Percentiles rank a stretch among this genome's conserved stretches.
phyloP scores from a whole-genome alignment of 768 basidiomycete genomes.

The Tulasnella sp. region DNA sequence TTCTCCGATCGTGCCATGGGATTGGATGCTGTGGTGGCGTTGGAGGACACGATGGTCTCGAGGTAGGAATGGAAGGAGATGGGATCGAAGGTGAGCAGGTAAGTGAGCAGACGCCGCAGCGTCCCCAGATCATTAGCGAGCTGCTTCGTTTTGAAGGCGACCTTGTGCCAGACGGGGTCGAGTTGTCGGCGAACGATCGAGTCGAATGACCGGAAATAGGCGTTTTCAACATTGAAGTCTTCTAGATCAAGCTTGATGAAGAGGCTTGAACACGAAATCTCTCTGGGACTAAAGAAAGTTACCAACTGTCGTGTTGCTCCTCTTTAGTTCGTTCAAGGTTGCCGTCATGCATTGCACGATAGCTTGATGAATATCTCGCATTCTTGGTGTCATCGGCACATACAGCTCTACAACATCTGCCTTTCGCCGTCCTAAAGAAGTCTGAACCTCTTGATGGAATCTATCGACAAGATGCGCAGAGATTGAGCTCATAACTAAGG shows the following conservation, averaged over 20 bases:
- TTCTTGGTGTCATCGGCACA: conserved; percentile 70
- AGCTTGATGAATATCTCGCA: conserved; percentile 86
- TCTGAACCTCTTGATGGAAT: conserved; percentile 82
- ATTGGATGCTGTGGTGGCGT: conserved; percentile 28
- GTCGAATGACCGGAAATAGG: conserved; percentile 91
- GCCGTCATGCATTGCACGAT: conserved; percentile 90
- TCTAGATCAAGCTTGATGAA: conserved; percentile 76
- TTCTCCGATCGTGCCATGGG: conserved; percentile 40
- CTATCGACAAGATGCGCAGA: conserved; percentile 31
- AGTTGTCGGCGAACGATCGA: conserved; percentile 76
- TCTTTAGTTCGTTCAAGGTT: conserved; percentile 80
- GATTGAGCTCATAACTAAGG: conserved; percentile 3
- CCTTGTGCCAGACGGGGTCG: conserved; percentile 94
- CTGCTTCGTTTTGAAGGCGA: conserved; percentile 83
- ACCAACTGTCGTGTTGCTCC: conserved; percentile 62
- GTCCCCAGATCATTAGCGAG: conserved; percentile 81
- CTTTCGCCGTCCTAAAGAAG: conserved; percentile 65
- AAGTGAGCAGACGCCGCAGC: conserved; percentile 69
- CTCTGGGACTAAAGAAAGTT: neutral
- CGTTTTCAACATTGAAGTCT: conserved; percentile 83
- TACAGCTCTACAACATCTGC: conserved; percentile 90
- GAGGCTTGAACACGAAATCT: neutral
- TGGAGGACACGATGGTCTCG: conserved; percentile 69
- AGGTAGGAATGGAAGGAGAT: conserved; percentile 86
- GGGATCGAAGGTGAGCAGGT: conserved; percentile 81